Evolutionary conservation across 495 filamentous ascomycete genomes (phyloP).

Genomic region (Talaromyces wortmannii): DNA sequence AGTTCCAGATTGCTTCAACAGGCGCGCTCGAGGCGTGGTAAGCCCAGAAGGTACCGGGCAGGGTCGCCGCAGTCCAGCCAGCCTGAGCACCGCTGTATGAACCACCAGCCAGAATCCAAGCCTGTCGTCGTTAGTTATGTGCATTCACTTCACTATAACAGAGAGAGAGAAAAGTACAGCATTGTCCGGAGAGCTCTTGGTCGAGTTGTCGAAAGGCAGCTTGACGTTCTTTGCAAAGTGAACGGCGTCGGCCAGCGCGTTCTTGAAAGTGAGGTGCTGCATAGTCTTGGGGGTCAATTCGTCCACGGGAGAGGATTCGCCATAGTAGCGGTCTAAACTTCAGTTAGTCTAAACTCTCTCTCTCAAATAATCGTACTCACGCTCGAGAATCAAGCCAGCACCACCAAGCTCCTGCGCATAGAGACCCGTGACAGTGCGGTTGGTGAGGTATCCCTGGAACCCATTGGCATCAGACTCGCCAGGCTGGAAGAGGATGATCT

Average conservation of each 20-base stretch:
- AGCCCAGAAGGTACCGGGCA: conserved; percentile 62
- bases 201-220: conserved; percentile 49
- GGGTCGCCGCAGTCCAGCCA: conserved; percentile 52
- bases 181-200: conserved; percentile 43
- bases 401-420: conserved; percentile 48
- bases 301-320: conserved; percentile 51
- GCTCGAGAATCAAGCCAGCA: conserved; percentile 52
- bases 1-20: conserved; percentile 56
- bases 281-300: conserved; percentile 48
- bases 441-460: conserved; percentile 45
- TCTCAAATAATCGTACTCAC: conserved; percentile 19
- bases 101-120: conserved; percentile 59
- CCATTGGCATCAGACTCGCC: conserved; percentile 47
- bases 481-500: conserved; percentile 50
- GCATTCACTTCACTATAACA: background rate
- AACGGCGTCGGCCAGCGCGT: conserved; percentile 54
- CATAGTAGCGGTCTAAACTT: conserved; percentile 50
- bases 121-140: conserved; percentile 15
- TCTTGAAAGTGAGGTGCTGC: conserved; percentile 54
- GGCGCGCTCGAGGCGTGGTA: conserved; percentile 58
- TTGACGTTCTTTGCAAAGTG: conserved; percentile 55
- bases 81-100: conserved; percentile 60
- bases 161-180: conserved; percentile 23
- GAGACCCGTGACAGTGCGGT: conserved; percentile 40
- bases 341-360: too few relatives aligned